Evolutionary conservation across 2,329 filamentous ascomycete genomes (phyloP).

Genomic region (Calonectria crousiana): DNA sequence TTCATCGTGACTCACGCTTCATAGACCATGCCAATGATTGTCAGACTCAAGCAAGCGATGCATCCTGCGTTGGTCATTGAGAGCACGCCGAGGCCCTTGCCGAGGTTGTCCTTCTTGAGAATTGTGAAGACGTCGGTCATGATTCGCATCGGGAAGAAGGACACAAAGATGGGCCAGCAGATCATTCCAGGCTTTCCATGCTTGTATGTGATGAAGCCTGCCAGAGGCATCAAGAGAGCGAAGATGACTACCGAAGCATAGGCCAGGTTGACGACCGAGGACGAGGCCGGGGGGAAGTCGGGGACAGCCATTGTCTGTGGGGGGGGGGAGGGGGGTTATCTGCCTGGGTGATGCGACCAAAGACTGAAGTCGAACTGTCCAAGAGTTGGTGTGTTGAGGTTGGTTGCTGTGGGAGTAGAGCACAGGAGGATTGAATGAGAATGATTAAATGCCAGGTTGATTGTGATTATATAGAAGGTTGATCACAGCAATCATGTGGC

Average conservation of each 20-base stretch:
- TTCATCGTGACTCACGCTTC: conserved; percentile 38
- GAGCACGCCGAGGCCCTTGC: conserved; percentile 36
- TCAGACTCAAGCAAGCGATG: conserved; percentile 42
- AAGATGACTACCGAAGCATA: conserved; percentile 40
- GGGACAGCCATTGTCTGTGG: neutral
- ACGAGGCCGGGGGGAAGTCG: conserved; percentile 3
- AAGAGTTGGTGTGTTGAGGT: neutral
- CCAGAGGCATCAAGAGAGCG: conserved; percentile 31
- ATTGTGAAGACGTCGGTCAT: conserved; percentile 42
- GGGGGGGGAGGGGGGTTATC: neutral
- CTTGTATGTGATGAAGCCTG: conserved; percentile 41
- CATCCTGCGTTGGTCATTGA: conserved; percentile 45
- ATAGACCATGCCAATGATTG: conserved; percentile 44
- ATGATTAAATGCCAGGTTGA: neutral
- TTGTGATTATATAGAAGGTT: conserved; percentile 6
- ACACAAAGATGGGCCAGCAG: conserved; percentile 46
- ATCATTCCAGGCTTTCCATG: conserved; percentile 47
- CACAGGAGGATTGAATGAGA: neutral
- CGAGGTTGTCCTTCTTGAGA: conserved; percentile 33
- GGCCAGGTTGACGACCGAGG: conserved; percentile 27
- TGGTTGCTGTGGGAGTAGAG: neutral
- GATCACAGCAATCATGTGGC: neutral
- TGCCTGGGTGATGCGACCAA: neutral
- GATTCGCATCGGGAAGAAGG: conserved; percentile 39
- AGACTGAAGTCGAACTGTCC: neutral